A percentile compares a stretch with the other conserved stretches of the same genome.
Conservation (phyloP, 2,329 filamentous ascomycete species). For the Aureobasidium sp. region DNA sequence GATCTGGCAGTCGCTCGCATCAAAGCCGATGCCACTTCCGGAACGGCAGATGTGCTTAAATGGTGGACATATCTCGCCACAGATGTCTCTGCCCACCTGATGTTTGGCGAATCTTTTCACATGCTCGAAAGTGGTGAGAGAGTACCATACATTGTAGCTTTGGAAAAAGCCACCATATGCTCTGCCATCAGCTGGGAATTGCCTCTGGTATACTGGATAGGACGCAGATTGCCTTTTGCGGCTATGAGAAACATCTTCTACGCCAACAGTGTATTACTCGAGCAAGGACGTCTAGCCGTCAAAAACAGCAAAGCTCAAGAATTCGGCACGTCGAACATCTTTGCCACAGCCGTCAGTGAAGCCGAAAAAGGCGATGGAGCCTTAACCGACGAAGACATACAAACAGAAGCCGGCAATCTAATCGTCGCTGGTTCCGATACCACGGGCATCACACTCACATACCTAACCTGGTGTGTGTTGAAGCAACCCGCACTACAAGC, state of each 20-base stretch:
- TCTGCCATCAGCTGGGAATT: conserved; percentile 22
- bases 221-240: conserved; percentile 9
- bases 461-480: conserved; percentile 23
- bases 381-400: conserved; percentile 21
- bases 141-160: conserved; percentile 9
- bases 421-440: conserved; percentile 27
- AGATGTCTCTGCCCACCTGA: conserved; percentile 30
- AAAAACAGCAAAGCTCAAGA: conserved; percentile 11
- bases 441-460: conserved; percentile 24
- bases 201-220: conserved; percentile 18
- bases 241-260: conserved; percentile 14
- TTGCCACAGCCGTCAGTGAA: conserved; percentile 16
- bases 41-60: conserved; percentile 29
- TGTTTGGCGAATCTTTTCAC: conserved; percentile 32
- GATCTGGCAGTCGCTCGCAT: conserved; percentile 27
- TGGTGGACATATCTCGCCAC: conserved; percentile 34
- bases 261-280: conserved; percentile 13
- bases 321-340: conserved; percentile 12
- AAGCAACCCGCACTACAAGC: conserved; percentile 16
- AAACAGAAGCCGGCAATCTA: conserved; percentile 21
- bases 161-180: neutral
- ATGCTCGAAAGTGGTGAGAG: conserved; percentile 30
- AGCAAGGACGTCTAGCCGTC: conserved; percentile 14
- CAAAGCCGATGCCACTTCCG: conserved; percentile 21
- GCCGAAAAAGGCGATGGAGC: conserved; percentile 13